Evolutionary conservation across 306 rosid genomes (phyloP).

Genomic region (Ziziphus jujuba): DNA sequence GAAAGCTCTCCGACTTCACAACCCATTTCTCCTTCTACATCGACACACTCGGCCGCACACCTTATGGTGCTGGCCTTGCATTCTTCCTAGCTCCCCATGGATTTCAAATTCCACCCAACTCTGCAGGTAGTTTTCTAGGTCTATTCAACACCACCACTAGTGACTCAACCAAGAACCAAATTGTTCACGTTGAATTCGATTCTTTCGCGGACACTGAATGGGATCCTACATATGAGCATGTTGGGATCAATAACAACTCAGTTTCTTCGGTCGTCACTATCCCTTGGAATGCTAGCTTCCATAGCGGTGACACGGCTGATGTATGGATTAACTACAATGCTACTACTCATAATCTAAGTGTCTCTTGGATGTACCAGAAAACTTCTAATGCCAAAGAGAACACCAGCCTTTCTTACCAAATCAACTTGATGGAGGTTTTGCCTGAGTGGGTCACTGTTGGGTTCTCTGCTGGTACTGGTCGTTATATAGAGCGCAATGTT

Average conservation of each 20-base stretch:
- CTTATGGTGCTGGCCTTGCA: neutral
- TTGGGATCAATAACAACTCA: neutral
- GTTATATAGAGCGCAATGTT: neutral
- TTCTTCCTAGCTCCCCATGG: neutral
- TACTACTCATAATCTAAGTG: neutral
- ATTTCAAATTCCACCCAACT: neutral
- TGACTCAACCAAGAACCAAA: neutral
- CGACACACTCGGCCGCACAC: neutral
- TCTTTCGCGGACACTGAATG: neutral
- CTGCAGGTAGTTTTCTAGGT: neutral
- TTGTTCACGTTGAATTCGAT: neutral
- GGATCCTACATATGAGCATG: neutral
- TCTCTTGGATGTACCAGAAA: neutral
- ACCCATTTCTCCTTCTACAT: neutral
- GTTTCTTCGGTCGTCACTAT: neutral
- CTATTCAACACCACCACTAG: neutral
- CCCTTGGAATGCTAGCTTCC: neutral
- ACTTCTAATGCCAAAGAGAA: neutral
- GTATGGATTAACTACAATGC: neutral
- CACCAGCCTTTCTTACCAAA: neutral
- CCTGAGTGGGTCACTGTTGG: neutral
- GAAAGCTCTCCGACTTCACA: neutral
- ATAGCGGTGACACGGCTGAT: neutral
- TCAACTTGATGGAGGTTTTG: neutral
- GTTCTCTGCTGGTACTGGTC: neutral